Percentiles rank a stretch among this genome's conserved stretches.
These are phyloP conservation scores for Boletellus ananas DNA, from an alignment of 768 basidiomycete genomes.

Conservation along the genomic window DNA sequence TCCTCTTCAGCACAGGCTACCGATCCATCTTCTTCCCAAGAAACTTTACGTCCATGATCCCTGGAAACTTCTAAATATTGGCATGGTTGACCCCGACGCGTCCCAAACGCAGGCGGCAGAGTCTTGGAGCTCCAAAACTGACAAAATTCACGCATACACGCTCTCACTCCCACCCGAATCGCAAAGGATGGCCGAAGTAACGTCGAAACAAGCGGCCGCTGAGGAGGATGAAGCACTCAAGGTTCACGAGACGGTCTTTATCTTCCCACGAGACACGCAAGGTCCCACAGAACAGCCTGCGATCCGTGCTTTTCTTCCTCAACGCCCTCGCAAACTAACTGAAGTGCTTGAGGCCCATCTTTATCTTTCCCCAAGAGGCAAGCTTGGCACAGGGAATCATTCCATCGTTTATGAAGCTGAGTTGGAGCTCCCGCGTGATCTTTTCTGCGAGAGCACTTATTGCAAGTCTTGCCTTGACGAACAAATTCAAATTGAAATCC, in stretches of 20 bases:
- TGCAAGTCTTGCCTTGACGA: slow-evolving; percentile 39
- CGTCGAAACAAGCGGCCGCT: slow-evolving; percentile 5
- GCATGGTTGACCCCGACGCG: background rate
- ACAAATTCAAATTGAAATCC: slow-evolving; percentile 22
- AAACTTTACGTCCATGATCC: slow-evolving; percentile 45
- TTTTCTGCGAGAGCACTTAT: slow-evolving; percentile 34
- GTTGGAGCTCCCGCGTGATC: slow-evolving; percentile 44
- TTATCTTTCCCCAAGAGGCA: slow-evolving; percentile 37
- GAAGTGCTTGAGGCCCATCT: slow-evolving; percentile 43
- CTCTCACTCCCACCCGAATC: slow-evolving; percentile 19
- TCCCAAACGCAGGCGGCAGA: background rate
- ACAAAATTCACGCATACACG: slow-evolving; percentile 27
- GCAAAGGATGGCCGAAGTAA: slow-evolving; percentile 2
- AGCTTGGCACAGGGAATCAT: slow-evolving; percentile 46
- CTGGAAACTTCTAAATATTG: slow-evolving; percentile 25
- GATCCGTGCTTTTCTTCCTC: slow-evolving; percentile 25
- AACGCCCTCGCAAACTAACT: slow-evolving; percentile 21
- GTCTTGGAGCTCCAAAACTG: slow-evolving; percentile 28
- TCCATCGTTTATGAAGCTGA: slow-evolving; percentile 48
- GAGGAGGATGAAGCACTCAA: slow-evolving; percentile 4
- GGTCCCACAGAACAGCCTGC: slow-evolving; percentile 27
- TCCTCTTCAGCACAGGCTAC: slow-evolving; percentile 29
- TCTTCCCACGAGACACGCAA: slow-evolving; percentile 17
- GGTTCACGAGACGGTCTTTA: background rate
- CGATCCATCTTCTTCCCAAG: slow-evolving; percentile 36